These are phyloP conservation scores for Neofusicoccum laricinum DNA, from an alignment of 2,329 filamentous ascomycete genomes.

Conservation along the genomic window DNA sequence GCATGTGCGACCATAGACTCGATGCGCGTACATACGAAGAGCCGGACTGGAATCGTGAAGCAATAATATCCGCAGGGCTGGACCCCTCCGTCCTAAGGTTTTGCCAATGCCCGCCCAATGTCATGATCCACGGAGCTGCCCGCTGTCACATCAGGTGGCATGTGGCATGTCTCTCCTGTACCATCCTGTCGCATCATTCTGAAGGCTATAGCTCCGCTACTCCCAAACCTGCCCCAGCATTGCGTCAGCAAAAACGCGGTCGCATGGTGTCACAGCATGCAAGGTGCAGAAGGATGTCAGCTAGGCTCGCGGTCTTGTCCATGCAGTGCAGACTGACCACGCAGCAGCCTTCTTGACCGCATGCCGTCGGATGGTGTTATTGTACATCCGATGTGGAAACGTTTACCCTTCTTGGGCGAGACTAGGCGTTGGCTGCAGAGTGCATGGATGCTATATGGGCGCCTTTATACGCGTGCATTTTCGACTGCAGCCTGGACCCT, in stretches of 20 bases:
- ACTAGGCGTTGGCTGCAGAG: background rate
- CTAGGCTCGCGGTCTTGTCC: too few species aligned
- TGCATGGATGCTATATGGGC: background rate
- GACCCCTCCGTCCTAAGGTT: background rate
- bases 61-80: conserved; percentile 13
- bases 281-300: too few species aligned
- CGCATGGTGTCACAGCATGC: background rate
- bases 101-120: background rate
- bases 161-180: background rate
- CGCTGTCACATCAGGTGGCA: conserved; percentile 4
- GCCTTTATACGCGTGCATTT: background rate
- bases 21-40: background rate
- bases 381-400: background rate
- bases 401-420: background rate
- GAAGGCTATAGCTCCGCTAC: too few species aligned
- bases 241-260: background rate
- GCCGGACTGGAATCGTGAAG: background rate
- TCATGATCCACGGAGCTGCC: background rate
- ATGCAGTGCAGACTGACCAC: background rate
- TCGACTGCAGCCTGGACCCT: background rate
- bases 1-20: background rate
- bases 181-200: too few species aligned
- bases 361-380: background rate
- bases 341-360: background rate
- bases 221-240: background rate